Conservation (phyloP, 2,329 filamentous ascomycete species). For the Fusarium pilosicola region DNA sequence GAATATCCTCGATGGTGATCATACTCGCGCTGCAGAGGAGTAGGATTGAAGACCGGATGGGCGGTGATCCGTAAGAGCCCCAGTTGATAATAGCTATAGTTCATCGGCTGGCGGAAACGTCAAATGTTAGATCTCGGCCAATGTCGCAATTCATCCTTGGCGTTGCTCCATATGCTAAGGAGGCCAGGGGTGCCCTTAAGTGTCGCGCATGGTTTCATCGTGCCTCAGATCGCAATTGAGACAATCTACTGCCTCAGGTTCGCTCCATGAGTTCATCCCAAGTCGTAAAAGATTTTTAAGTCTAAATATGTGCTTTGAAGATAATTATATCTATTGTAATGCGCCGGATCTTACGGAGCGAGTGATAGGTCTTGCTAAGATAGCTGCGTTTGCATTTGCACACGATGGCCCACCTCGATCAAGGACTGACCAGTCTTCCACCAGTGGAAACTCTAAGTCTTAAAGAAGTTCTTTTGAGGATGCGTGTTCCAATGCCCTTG, state of each 20-base stretch:
- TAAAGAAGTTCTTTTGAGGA: rapidly evolving
- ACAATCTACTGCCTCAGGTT: background rate
- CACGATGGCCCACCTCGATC: background rate
- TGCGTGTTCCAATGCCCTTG: rapidly evolving
- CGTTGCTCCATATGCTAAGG: background rate
- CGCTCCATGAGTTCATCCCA: background rate
- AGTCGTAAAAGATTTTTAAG: background rate
- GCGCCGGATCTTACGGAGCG: rapidly evolving
- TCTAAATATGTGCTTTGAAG: background rate
- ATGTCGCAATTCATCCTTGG: background rate
- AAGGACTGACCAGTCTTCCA: rapidly evolving
- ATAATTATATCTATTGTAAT: background rate
- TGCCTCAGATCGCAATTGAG: background rate
- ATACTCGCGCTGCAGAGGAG: background rate
- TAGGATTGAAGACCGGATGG: background rate
- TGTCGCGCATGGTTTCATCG: constrained; percentile 18
- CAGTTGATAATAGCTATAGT: rapidly evolving
- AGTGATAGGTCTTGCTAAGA: rapidly evolving
- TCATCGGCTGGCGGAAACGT: background rate
- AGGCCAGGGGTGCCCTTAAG: constrained; percentile 16
- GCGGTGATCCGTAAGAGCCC: background rate
- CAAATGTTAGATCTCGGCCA: background rate
- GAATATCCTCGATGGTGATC: background rate
- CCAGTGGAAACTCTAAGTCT: rapidly evolving
- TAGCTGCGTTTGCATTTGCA: background rate